Conservation (phyloP, 2,329 filamentous ascomycete species). For the Aureobasidium sp. region DNA sequence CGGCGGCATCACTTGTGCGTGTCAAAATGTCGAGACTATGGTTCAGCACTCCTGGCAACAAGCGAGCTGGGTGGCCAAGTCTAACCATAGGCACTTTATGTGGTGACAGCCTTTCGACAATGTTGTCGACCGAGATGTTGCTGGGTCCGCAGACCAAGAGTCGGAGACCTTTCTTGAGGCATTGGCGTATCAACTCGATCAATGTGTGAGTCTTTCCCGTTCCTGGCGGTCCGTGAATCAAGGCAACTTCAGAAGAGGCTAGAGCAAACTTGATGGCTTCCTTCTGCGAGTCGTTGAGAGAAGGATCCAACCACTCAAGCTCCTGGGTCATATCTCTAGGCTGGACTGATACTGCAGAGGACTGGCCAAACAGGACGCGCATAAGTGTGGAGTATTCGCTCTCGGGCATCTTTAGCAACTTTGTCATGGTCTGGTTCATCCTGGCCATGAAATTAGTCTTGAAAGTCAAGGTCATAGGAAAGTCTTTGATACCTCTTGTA, state of each 20-base stretch:
- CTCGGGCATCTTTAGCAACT: constrained; percentile 47
- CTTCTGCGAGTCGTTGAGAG: constrained; percentile 53
- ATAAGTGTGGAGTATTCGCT: constrained; percentile 50
- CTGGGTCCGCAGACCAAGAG: constrained; percentile 93
- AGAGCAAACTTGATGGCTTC: constrained; percentile 71
- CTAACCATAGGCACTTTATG: constrained; percentile 82
- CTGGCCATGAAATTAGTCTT: constrained; percentile 26
- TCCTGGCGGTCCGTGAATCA: constrained; percentile 92
- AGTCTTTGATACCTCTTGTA: constrained; percentile 45
- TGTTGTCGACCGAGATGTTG: constrained; percentile 97
- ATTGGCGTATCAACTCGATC: constrained; percentile 89
- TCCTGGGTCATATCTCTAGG: constrained; percentile 35
- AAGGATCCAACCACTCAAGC: constrained; percentile 47
- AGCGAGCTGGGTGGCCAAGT: constrained; percentile 82
- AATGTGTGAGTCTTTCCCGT: constrained; percentile 96
- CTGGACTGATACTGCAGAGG: constrained; percentile 41
- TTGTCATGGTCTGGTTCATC: constrained; percentile 57
- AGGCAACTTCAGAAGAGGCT: constrained; percentile 67
- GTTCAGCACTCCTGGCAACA: constrained; percentile 77
- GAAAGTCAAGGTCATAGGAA: neutral
- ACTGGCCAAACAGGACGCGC: constrained; percentile 52
- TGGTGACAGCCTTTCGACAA: constrained; percentile 80
- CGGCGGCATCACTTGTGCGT: constrained; percentile 79
- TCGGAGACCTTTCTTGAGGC: constrained; percentile 63
- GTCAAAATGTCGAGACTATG: constrained; percentile 90